A percentile compares a stretch with the other conserved stretches of the same genome.
These are phyloP conservation scores for Penicillium sumatraense DNA, from an alignment of 2,329 filamentous ascomycete species.

Conservation along the genomic window DNA sequence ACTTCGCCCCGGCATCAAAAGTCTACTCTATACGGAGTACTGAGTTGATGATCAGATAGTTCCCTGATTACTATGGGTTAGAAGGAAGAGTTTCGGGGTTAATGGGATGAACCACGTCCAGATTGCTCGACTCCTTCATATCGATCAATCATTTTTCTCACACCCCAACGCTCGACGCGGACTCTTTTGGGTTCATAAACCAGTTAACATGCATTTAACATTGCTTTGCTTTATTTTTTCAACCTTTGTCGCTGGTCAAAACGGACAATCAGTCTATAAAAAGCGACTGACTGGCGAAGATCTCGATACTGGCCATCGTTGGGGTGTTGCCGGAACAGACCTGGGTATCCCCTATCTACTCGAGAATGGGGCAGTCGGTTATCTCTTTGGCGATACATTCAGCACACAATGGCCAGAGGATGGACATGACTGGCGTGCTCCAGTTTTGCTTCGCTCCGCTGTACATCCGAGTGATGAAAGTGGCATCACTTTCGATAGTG, in stretches of 20 bases:
- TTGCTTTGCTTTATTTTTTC: background rate
- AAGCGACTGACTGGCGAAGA: constrained; percentile 14
- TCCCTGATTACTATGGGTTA: background rate
- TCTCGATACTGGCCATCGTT: constrained; percentile 10
- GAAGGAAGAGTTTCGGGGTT: background rate
- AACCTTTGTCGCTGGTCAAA: background rate
- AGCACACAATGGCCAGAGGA: constrained; percentile 15
- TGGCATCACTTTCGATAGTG: constrained; percentile 11
- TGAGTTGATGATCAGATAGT: background rate
- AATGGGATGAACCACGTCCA: background rate
- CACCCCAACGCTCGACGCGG: background rate
- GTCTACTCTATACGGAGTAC: no score
- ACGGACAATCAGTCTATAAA: constrained; percentile 6
- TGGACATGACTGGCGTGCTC: constrained; percentile 9
- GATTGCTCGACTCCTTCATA: background rate
- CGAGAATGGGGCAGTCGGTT: constrained; percentile 12
- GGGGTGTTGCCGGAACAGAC: constrained; percentile 12
- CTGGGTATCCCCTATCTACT: constrained; percentile 17
- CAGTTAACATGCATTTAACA: background rate
- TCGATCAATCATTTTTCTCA: background rate
- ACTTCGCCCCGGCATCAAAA: background rate
- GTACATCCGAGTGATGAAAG: constrained; percentile 5
- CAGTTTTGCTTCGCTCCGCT: constrained; percentile 6
- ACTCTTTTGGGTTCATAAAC: background rate
- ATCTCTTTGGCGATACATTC: constrained; percentile 14